Percentiles rank a stretch among this genome's conserved stretches.
Conservation (phyloP, 768 basidiomycete species). For the Suillus tomentosus region DNA sequence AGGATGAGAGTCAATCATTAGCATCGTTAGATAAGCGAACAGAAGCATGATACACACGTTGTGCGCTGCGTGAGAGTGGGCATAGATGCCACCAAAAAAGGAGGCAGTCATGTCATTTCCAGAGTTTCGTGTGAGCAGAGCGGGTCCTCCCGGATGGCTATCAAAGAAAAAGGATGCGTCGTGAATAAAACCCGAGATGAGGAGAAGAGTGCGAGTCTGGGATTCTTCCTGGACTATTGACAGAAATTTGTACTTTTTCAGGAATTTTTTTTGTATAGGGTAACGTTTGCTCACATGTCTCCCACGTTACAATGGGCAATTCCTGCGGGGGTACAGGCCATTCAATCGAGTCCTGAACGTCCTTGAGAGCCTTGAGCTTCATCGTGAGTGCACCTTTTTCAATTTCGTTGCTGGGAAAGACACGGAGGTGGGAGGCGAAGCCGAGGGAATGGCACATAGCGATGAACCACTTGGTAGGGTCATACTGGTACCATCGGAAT, state of each 20-base stretch:
- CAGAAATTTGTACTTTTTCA: constrained; percentile 1
- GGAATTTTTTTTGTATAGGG: background rate
- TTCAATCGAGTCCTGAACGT: constrained; percentile 56
- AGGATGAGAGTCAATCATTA: constrained; percentile 2
- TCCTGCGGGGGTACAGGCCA: constrained; percentile 63
- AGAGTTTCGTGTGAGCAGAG: constrained; percentile 55
- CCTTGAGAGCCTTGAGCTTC: constrained; percentile 75
- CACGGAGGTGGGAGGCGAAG: constrained; percentile 77
- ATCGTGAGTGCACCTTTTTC: constrained; percentile 80
- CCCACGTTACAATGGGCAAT: constrained; percentile 81
- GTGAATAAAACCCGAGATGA: constrained; percentile 86
- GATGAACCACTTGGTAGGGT: constrained; percentile 84
- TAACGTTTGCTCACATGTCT: constrained; percentile 57
- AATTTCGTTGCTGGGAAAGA: constrained; percentile 89
- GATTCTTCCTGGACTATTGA: constrained; percentile 66
- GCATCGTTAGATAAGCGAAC: background rate
- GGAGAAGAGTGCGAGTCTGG: constrained; percentile 61
- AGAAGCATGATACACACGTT: constrained; percentile 48
- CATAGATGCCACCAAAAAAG: constrained; percentile 85
- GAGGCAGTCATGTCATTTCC: constrained; percentile 86
- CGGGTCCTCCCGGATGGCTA: constrained; percentile 77
- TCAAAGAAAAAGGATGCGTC: constrained; percentile 75
- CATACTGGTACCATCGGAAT: constrained; percentile 70
- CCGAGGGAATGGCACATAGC: constrained; percentile 59
- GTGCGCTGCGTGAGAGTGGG: constrained; percentile 82